Evolutionary conservation across 257 asterid genomes (phyloP).

Genomic region (Capsicum chinense): DNA sequence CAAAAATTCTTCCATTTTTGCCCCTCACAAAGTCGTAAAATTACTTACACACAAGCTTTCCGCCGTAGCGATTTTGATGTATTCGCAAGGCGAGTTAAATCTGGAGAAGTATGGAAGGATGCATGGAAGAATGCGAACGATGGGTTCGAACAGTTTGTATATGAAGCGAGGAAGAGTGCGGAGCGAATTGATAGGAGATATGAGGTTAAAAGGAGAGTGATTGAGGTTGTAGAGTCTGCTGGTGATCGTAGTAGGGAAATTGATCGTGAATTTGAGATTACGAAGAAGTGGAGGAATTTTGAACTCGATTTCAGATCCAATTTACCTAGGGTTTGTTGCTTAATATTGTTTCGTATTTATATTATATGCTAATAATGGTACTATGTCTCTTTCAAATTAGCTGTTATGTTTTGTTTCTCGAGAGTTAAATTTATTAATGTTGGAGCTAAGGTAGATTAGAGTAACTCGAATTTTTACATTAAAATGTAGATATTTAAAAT

Average conservation of each 20-base stretch:
- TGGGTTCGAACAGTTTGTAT: slow-evolving; percentile 75
- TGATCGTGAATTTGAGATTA: slow-evolving; percentile 77
- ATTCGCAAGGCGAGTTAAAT: slow-evolving; percentile 67
- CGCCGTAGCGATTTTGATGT: slow-evolving; percentile 89
- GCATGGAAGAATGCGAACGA: slow-evolving; percentile 85
- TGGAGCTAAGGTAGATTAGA: too few relatives aligned
- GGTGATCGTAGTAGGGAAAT: slow-evolving; percentile 73
- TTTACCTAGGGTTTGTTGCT: slow-evolving; percentile 72
- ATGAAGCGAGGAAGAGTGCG: slow-evolving; percentile 84
- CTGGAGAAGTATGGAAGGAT: slow-evolving; percentile 81
- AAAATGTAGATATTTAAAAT: too few relatives aligned
- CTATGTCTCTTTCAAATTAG: too few relatives aligned
- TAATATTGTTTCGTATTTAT: background rate
- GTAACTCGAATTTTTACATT: too few relatives aligned
- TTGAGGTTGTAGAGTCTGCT: slow-evolving; percentile 65
- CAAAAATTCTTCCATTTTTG: background rate
- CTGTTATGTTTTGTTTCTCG: too few relatives aligned
- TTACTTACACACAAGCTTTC: slow-evolving; percentile 55
- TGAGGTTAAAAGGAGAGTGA: slow-evolving; percentile 58
- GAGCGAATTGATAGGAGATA: slow-evolving; percentile 82
- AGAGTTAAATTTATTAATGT: too few relatives aligned
- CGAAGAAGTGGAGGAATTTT: slow-evolving; percentile 73
- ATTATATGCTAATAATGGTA: too few relatives aligned
- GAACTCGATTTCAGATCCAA: slow-evolving; percentile 70
- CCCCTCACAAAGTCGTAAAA: slow-evolving; percentile 15